phyloP scores from a whole-genome alignment of 2,329 filamentous ascomycete species.

The Fusarium avenaceum region DNA sequence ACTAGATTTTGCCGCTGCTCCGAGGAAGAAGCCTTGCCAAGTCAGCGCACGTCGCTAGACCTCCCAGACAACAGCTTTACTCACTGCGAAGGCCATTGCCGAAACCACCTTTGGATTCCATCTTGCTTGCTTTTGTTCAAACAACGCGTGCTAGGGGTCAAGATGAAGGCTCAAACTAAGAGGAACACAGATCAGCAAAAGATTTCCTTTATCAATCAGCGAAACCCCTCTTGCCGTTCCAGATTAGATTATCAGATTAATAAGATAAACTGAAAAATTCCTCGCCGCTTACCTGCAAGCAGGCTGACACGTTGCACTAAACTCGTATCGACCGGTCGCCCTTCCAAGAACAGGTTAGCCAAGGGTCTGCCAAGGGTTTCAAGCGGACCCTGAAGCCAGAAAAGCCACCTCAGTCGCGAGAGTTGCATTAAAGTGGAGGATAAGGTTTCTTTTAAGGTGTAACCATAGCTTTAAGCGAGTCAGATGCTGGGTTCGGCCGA shows the following conservation, averaged over 20 bases:
- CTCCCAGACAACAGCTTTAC: background rate
- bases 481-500: background rate
- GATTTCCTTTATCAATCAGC: constrained; percentile 8
- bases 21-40: constrained; percentile 17
- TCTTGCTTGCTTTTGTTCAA: background rate
- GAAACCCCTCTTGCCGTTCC: background rate
- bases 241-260: constrained; percentile 32
- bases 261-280: constrained; percentile 12
- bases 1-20: constrained; percentile 22
- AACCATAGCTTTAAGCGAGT: background rate
- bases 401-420: no score
- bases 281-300: background rate
- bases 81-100: constrained; percentile 13
- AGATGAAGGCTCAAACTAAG: background rate
- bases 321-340: constrained; percentile 9
- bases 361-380: background rate
- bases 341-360: background rate
- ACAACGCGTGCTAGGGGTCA: background rate
- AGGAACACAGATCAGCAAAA: background rate
- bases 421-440: constrained; percentile 1
- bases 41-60: background rate
- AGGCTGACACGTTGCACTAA: background rate
- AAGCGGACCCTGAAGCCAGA: constrained; percentile 1
- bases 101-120: constrained; percentile 6
- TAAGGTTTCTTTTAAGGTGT: background rate